A percentile compares a stretch with the other conserved stretches of the same genome.
Conservation (phyloP, 805 yeast species). For the Teunomyces funiuensis region DNA sequence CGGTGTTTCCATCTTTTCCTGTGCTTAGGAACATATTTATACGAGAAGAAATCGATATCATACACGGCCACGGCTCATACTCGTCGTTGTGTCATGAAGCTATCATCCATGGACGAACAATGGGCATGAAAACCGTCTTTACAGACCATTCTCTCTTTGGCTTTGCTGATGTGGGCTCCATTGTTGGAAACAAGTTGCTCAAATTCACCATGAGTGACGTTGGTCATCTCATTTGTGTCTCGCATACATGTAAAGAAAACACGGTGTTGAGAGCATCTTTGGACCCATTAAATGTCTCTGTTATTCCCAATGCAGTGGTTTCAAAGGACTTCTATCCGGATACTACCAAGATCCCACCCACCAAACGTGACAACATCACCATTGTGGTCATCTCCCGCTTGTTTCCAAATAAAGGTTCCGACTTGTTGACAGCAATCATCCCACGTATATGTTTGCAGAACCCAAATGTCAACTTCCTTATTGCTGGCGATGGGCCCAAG, state of each 20-base stretch:
- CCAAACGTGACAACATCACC: conserved; percentile 50
- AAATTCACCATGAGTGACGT: conserved; percentile 82
- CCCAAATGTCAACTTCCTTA: conserved; percentile 68
- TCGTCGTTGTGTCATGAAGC: conserved; percentile 88
- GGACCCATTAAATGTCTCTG: conserved; percentile 77
- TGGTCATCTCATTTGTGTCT: conserved; percentile 94
- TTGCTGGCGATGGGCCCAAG: conserved; percentile 98
- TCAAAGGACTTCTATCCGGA: conserved; percentile 72
- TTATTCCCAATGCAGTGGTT: conserved; percentile 94
- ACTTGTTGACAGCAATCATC: conserved; percentile 75
- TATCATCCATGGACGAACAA: conserved; percentile 83
- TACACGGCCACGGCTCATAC: conserved; percentile 94
- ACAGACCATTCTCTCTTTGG: conserved; percentile 97
- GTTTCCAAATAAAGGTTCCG: conserved; percentile 97
- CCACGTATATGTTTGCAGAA: conserved; percentile 74
- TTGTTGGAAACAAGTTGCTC: conserved; percentile 81
- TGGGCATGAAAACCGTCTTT: conserved; percentile 89
- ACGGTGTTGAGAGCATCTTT: conserved; percentile 84
- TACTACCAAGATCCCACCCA: conserved; percentile 8
- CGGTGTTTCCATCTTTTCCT: conserved; percentile 87
- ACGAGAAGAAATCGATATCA: conserved; percentile 81
- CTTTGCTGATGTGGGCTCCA: conserved; percentile 80
- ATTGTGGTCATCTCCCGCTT: conserved; percentile 89
- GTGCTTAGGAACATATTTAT: conserved; percentile 79
- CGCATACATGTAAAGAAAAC: conserved; percentile 95